A percentile compares a stretch with the other conserved stretches of the same genome.
These are phyloP conservation scores for Ceratocystis colombiana DNA, from an alignment of 2,329 filamentous ascomycete species.

Conservation along the genomic window DNA sequence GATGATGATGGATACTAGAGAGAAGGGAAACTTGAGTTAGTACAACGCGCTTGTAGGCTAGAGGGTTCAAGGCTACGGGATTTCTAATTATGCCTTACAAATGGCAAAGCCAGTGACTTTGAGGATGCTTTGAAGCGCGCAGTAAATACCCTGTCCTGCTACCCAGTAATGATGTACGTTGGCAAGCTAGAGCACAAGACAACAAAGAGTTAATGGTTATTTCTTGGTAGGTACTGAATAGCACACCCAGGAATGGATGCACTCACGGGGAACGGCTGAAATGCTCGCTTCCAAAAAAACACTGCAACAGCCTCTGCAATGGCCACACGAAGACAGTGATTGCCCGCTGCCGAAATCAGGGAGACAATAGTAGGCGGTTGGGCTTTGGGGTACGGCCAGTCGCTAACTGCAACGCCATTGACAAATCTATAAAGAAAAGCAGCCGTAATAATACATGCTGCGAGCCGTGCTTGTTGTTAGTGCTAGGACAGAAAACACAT, in stretches of 20 bases:
- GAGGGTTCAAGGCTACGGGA: background rate
- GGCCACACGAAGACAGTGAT: constrained; percentile 20
- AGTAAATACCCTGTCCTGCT: constrained; percentile 20
- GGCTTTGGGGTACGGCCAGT: constrained; percentile 23
- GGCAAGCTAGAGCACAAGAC: constrained; percentile 17
- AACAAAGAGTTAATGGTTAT: background rate
- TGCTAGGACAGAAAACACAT: background rate
- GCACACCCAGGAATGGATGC: background rate
- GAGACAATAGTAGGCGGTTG: constrained; percentile 24
- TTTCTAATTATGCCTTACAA: constrained; percentile 10
- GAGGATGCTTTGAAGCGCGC: constrained; percentile 15
- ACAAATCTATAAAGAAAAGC: constrained; percentile 24
- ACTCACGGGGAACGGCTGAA: constrained; percentile 24
- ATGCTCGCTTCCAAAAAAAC: constrained; percentile 24
- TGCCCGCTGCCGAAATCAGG: constrained; percentile 21
- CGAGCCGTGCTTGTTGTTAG: background rate
- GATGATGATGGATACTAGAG: constrained; percentile 22
- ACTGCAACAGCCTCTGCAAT: constrained; percentile 24
- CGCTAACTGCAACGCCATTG: constrained; percentile 20
- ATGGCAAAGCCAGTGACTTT: constrained; percentile 24
- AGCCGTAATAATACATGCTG: constrained; percentile 20
- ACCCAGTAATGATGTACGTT: constrained; percentile 25
- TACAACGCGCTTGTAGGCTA: too few relatives aligned
- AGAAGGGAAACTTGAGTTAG: background rate
- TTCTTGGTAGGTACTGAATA: background rate